phyloP scores from a whole-genome alignment of 2,329 filamentous ascomycete genomes.

The Alternaria alternata region DNA sequence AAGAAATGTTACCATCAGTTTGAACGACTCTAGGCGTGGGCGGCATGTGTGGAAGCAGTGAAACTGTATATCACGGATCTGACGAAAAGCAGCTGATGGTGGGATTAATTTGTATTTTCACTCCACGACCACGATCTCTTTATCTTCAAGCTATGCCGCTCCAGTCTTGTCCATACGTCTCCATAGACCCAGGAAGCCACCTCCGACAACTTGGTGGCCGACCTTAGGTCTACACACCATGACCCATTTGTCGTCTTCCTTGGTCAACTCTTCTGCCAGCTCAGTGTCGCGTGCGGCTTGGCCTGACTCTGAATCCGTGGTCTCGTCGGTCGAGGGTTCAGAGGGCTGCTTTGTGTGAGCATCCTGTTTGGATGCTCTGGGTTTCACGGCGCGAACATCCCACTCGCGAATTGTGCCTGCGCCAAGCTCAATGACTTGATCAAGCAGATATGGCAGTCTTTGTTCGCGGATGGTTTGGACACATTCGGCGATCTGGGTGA shows the following conservation, averaged over 20 bases:
- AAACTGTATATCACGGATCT: background rate
- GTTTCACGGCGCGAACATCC: constrained; percentile 66
- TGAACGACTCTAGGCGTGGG: background rate
- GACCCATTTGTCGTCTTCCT: constrained; percentile 43
- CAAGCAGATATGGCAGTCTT: constrained; percentile 64
- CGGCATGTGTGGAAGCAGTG: no score
- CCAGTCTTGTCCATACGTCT: constrained; percentile 39
- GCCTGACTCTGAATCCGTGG: constrained; percentile 27
- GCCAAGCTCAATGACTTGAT: constrained; percentile 67
- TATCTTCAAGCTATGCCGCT: background rate
- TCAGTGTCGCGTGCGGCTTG: constrained; percentile 40
- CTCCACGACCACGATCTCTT: background rate
- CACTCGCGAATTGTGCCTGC: constrained; percentile 66
- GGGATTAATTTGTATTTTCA: background rate
- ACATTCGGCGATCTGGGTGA: constrained; percentile 78
- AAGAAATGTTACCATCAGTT: background rate
- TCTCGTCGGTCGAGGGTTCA: constrained; percentile 13
- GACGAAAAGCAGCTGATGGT: no score
- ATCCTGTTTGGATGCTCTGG: constrained; percentile 46
- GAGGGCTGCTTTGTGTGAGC: constrained; percentile 23
- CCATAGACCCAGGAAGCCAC: constrained; percentile 50
- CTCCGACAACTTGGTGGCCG: constrained; percentile 46
- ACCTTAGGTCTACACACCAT: constrained; percentile 51
- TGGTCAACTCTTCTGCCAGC: constrained; percentile 35
- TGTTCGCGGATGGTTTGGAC: constrained; percentile 63